These are phyloP conservation scores for Debaryomyces sp. DNA, from an alignment of 1,139 yeast genomes.

Conservation along the genomic window DNA sequence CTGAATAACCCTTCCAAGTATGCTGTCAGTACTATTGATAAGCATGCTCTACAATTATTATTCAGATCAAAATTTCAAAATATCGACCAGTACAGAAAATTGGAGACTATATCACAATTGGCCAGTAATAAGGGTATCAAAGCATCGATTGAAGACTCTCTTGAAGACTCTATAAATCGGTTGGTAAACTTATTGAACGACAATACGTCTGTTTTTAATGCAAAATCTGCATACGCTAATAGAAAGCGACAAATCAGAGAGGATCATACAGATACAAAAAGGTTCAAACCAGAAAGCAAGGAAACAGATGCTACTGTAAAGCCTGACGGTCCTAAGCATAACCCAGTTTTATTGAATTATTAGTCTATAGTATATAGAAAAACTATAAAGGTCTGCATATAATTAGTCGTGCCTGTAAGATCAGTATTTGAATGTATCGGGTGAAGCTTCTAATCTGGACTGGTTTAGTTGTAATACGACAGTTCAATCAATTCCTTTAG, in stretches of 20 bases:
- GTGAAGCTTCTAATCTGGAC: not conserved
- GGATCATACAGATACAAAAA: not conserved
- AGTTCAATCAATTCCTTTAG: not conserved
- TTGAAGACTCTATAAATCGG: not conserved
- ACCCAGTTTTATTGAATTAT: constrained; percentile 18
- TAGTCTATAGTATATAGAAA: constrained; percentile 7
- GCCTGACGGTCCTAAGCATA: constrained; percentile 9
- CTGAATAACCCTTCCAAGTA: not conserved
- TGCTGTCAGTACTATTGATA: not conserved
- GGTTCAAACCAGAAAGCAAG: constrained; percentile 8
- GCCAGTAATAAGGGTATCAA: not conserved
- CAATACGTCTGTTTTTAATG: not conserved
- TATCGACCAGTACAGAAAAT: constrained; percentile 1
- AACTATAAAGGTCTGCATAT: not conserved
- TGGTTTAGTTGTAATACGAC: not conserved
- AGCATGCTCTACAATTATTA: not conserved
- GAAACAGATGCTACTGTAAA: constrained; percentile 10
- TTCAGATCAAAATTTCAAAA: not conserved
- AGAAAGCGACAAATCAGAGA: constrained; percentile 6
- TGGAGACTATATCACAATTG: not conserved
- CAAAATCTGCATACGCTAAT: not conserved
- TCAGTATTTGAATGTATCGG: not conserved
- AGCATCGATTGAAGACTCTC: not conserved
- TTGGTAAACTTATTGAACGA: constrained; percentile 1
- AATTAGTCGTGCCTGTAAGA: constrained; percentile 2